Evolutionary conservation across 345 rosid species (phyloP), one percentile per base, ranked within the genome.

Genomic region (Eucalyptus grandis): DNA sequence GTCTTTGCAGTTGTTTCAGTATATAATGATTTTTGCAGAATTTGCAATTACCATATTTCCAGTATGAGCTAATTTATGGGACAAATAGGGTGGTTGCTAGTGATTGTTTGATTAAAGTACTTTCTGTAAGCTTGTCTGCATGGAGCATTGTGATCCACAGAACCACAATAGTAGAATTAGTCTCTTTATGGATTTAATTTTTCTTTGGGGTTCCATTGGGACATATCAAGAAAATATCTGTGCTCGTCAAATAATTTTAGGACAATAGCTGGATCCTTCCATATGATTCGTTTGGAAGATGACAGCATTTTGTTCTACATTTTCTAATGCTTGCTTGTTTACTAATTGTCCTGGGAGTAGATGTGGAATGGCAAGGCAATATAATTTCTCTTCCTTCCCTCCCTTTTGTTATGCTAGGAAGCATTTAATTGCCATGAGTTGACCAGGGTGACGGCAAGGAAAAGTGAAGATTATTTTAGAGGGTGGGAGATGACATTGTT

Each of bases 1-100:
- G 99, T 93, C 72, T 51, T 90, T 89, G 89, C 86, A 24, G 26
- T 90, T 81, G 53, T 65, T 88, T 44, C 69, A 49, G 62, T 87
- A 87, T 65, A 54, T 80, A 81, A 17, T n/a, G 31, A 19, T 67
- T 21, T 43, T 62, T 37, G n/a, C 58, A 53, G 58, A 65, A 86
- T 62, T 31, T 54, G 34, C 43, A 34, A 37, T 40, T 34, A 5
- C 65, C 47, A 77, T 37, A 10, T 77, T 77, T 37, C 30, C 83
- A 40, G 83, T 11, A 40, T 40, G 14, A 37, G 43, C 9, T 77
- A 77, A 21, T 40, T 77, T 11, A 21, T 77, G 46, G 83, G 27
- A 11, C 44, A 43, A 77, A 9, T 22, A 40, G 44, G 47, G 16
- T 77, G 85, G 47, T 77, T 77, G 47, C 85, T 77, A 77, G 30